Evolutionary conservation across 2,329 filamentous ascomycete species (phyloP).

Genomic region (Pestalotiopsis sp.): DNA sequence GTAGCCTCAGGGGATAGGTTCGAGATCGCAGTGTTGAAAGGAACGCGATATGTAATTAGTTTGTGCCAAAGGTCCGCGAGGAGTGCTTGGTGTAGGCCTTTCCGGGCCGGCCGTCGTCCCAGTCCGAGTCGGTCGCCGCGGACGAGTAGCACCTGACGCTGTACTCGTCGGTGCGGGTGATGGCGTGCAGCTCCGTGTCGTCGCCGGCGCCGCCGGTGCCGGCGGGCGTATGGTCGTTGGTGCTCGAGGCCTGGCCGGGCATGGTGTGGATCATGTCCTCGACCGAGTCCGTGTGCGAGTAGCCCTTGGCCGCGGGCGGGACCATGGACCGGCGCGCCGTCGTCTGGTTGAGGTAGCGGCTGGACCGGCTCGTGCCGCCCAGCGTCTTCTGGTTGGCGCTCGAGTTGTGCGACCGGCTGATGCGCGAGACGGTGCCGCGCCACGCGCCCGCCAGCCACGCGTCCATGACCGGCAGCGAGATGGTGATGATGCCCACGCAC

Average conservation of each 20-base stretch:
- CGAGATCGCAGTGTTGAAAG: not conserved
- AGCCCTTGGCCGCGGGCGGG: not conserved
- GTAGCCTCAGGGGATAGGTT: not conserved
- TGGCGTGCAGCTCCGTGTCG: conserved; percentile 8
- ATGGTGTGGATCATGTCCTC: conserved; percentile 13
- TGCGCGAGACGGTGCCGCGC: conserved; percentile 15
- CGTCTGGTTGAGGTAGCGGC: conserved; percentile 8
- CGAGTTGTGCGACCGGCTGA: conserved; percentile 13
- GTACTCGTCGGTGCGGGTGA: conserved; percentile 11
- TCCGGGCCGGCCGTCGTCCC: not conserved
- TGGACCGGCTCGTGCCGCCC: not conserved
- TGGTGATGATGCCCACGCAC: conserved; percentile 32
- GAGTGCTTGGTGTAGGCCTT: conserved; percentile 5
- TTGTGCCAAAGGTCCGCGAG: not conserved
- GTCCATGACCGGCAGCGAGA: conserved; percentile 36
- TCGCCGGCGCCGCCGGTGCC: not conserved
- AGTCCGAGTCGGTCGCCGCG: not conserved
- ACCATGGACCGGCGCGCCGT: not conserved
- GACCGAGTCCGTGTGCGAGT: conserved; percentile 12
- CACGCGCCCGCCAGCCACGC: conserved; percentile 25
- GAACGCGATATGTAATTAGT: not conserved
- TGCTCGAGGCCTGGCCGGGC: not conserved
- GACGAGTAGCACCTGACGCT: not conserved
- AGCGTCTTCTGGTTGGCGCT: not conserved
- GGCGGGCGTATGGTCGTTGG: not conserved